Base-by-base conservation (phyloP, 192 early-diverging fungal species). In the Linnemannia elongata region DNA sequence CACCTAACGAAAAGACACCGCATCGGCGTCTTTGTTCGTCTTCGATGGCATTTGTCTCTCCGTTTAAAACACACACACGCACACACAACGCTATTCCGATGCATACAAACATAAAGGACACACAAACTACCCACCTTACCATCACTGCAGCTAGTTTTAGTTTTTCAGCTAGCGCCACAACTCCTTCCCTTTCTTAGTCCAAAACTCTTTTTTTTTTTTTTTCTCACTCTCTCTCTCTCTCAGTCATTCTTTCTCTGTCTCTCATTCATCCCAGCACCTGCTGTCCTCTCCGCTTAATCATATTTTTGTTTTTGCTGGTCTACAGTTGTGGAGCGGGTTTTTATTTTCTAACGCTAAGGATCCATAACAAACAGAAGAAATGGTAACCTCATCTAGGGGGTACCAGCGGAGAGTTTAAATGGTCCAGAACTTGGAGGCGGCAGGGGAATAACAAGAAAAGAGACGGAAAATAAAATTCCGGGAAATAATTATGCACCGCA, bases 361-460 rank as follows among this genome's bases (percentile, higher is more conserved):
- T 33, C 33, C 33, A 41, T 35, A 39, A 73, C 3, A 42, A 45
- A 72, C 20, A 72, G 15, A 72, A 44, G 22, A 47, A 45, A 42
- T n/a, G n/a, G 17, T n/a, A 42, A 47, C 24, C 1, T 57, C 8
- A 27, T 33, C 17, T 4, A 52, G 17, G n/a, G n/a, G n/a, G 18
- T 18, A n/a, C 60, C 9, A 66, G 60, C 60, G 27, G 60, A 66
- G 60, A 66, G 60, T 27, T 66, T 60, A 60, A 60, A 60, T 66
- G 60, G 60, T n/a, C 10, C 12, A 66, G 12, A 33, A 30, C 30
- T 66, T 63, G 22, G 57, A 63, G 27, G 10, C 13, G 12, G 9
- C 3, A 10, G 27, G 35, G 0, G 35, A 66, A 30, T 35, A 52
- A 20, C 1, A 52, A 52, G 8, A 27, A n/a, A 57, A 57, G 8